Conservation (phyloP, 768 basidiomycete genomes). For the Lyophyllum atratum region DNA sequence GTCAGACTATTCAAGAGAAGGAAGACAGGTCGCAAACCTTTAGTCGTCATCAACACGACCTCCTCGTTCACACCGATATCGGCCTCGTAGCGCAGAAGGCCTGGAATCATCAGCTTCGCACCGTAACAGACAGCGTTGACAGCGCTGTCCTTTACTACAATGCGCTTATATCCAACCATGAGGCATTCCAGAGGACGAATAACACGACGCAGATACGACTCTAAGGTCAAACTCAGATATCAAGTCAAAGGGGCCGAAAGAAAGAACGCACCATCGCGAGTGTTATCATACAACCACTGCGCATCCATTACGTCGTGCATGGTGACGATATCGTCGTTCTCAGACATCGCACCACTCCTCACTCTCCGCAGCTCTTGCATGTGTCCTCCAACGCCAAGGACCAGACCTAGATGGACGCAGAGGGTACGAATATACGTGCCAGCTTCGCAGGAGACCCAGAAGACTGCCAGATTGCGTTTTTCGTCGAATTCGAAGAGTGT, state of each 20-base stretch:
- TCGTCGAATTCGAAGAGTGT: conserved; percentile 97
- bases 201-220: conserved; percentile 93
- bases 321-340: conserved; percentile 97
- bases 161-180: conserved; percentile 94
- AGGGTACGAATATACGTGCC: conserved; percentile 96
- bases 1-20: neutral
- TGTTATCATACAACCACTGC: conserved; percentile 98
- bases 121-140: conserved; percentile 99
- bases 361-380: conserved; percentile 99
- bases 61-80: conserved; percentile 96
- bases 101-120: conserved; percentile 99
- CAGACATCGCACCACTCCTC: conserved; percentile 92
- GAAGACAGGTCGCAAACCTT: conserved; percentile 52
- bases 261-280: conserved; percentile 76
- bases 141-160: conserved; percentile 98
- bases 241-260: neutral
- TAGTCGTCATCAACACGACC: conserved; percentile 98
- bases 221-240: conserved; percentile 40
- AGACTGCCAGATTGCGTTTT: conserved; percentile 93
- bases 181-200: conserved; percentile 94
- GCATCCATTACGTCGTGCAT: conserved; percentile 99
- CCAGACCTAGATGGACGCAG: conserved; percentile 93
- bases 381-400: conserved; percentile 98
- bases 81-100: conserved; percentile 92
- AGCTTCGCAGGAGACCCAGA: conserved; percentile 99